Evolutionary conservation across 257 asterid genomes (phyloP).

Genomic region (Solanum medicagineum): DNA sequence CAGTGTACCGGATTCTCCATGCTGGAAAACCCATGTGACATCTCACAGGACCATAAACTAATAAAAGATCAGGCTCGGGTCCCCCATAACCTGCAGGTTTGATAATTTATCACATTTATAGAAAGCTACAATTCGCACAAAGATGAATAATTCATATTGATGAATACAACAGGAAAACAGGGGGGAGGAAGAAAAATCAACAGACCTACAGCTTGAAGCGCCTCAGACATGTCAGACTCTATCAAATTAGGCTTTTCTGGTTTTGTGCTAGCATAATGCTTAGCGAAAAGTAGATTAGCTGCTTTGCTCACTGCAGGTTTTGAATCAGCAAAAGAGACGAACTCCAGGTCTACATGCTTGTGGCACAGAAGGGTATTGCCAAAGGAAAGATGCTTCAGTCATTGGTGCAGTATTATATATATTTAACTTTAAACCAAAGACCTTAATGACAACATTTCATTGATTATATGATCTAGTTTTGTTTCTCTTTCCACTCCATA

Average conservation of each 20-base stretch:
- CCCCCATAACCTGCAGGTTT: slow-evolving; percentile 47
- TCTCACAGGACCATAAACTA: slow-evolving; percentile 81
- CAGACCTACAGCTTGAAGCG: slow-evolving; percentile 60
- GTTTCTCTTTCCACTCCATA: not conserved
- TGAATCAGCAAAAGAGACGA: slow-evolving; percentile 61
- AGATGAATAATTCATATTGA: not conserved
- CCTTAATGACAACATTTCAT: not conserved
- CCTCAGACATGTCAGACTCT: slow-evolving; percentile 62
- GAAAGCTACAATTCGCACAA: not conserved
- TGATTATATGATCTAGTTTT: not conserved
- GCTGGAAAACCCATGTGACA: slow-evolving; percentile 94
- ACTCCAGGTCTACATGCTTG: slow-evolving; percentile 46
- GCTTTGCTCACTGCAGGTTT: slow-evolving; percentile 82
- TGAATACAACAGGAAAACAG: not conserved
- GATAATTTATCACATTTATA: not conserved
- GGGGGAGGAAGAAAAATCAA: slow-evolving; percentile 1
- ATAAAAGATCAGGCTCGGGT: slow-evolving; percentile 73
- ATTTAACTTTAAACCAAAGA: slow-evolving; percentile 4
- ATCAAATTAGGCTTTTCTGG: slow-evolving; percentile 38
- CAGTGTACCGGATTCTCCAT: slow-evolving; percentile 94
- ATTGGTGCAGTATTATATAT: not conserved
- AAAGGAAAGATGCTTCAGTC: slow-evolving; percentile 22
- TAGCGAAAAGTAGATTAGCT: slow-evolving; percentile 54
- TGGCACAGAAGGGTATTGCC: slow-evolving; percentile 19
- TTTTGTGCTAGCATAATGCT: slow-evolving; percentile 26